A percentile compares a stretch with the other conserved stretches of the same genome.
Conservation (phyloP, 805 yeast genomes). For the Jamesozyma rosinii region DNA sequence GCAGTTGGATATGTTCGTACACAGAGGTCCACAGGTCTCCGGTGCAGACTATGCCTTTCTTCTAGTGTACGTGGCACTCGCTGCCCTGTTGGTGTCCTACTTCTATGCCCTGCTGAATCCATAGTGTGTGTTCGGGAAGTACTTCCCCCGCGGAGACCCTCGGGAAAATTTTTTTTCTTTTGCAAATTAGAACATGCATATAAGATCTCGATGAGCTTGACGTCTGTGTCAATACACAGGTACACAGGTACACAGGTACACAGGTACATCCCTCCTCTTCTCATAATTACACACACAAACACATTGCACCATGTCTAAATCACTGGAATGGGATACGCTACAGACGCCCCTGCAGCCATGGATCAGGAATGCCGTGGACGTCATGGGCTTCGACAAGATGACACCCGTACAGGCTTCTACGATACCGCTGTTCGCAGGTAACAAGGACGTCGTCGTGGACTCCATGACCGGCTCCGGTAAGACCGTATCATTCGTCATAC, state of each 20-base stretch:
- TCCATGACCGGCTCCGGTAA: constrained; percentile 99
- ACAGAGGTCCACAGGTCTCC: too few species aligned
- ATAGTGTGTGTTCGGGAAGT: background rate
- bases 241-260: background rate
- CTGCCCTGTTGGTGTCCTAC: too few species aligned
- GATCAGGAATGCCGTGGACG: constrained; percentile 57
- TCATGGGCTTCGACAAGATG: constrained; percentile 71
- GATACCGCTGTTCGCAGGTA: constrained; percentile 70
- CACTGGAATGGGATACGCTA: constrained; percentile 56
- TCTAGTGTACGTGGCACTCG: too few species aligned
- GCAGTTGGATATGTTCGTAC: too few species aligned
- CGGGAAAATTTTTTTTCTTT: background rate
- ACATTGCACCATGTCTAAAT: constrained; percentile 30
- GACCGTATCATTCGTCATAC: constrained; percentile 82
- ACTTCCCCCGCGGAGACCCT: background rate
- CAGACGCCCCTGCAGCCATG: constrained; percentile 52
- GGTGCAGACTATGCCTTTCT: too few species aligned
- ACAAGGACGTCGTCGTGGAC: constrained; percentile 93
- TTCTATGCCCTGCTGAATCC: too few species aligned
- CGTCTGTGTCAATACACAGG: background rate
- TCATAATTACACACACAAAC: too few species aligned
- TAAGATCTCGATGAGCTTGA: constrained; percentile 1
- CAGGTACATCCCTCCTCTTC: background rate
- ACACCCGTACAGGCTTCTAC: constrained; percentile 97
- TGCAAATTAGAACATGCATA: background rate